Evolutionary conservation across 2,329 filamentous ascomycete species (phyloP).

Genomic region (Fulvia fulva): DNA sequence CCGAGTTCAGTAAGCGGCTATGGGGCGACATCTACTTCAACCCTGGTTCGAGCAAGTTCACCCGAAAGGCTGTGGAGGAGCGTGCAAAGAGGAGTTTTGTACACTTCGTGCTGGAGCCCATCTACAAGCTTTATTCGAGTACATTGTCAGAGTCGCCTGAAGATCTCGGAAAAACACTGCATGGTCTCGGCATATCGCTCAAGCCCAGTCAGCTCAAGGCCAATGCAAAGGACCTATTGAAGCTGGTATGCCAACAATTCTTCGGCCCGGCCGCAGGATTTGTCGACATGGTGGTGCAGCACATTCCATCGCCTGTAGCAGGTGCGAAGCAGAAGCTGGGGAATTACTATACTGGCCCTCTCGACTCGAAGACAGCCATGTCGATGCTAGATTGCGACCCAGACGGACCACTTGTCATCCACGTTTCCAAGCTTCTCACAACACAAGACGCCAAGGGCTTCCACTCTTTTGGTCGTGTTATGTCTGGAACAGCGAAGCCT

Average conservation of each 20-base stretch:
- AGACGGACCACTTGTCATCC: slow-evolving; percentile 85
- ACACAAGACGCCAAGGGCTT: slow-evolving; percentile 87
- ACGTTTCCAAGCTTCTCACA: slow-evolving; percentile 91
- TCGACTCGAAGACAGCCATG: slow-evolving; percentile 74
- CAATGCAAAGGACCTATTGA: slow-evolving; percentile 84
- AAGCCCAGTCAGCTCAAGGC: slow-evolving; percentile 91
- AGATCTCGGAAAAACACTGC: slow-evolving; percentile 74
- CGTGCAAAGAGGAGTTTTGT: slow-evolving; percentile 82
- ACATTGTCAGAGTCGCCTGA: slow-evolving; percentile 87
- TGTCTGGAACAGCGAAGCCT: slow-evolving; percentile 84
- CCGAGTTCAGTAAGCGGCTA: slow-evolving; percentile 77
- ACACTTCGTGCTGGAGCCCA: slow-evolving; percentile 89
- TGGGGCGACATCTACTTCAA: slow-evolving; percentile 99
- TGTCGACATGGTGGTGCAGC: slow-evolving; percentile 89
- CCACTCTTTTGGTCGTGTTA: slow-evolving; percentile 81
- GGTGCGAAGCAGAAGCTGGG: slow-evolving; percentile 74
- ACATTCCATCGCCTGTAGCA: slow-evolving; percentile 81
- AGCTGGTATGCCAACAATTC: slow-evolving; percentile 89
- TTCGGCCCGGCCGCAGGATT: slow-evolving; percentile 87
- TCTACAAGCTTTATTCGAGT: slow-evolving; percentile 96
- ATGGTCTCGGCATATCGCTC: slow-evolving; percentile 72
- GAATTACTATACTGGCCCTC: slow-evolving; percentile 85
- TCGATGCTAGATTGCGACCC: slow-evolving; percentile 81
- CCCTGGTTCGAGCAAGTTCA: slow-evolving; percentile 83
- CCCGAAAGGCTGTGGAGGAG: slow-evolving; percentile 78